A percentile compares a stretch with the other conserved stretches of the same genome.
These are phyloP conservation scores for Glaciozyma antarctica DNA, from an alignment of 768 basidiomycete genomes.

Conservation along the genomic window DNA sequence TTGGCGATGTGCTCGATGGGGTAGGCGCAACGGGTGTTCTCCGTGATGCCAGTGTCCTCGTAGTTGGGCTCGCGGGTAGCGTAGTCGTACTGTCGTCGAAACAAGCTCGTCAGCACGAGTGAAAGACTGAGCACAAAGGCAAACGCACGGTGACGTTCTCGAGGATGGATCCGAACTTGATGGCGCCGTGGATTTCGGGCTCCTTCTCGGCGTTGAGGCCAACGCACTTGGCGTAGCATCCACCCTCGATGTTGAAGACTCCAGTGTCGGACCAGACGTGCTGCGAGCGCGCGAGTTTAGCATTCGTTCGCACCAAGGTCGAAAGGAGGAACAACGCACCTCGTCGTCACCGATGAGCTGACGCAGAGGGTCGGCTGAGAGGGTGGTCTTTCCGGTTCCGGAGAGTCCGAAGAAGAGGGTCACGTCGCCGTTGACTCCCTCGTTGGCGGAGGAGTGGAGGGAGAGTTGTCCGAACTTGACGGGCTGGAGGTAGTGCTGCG, in stretches of 20 bases:
- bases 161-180: conserved; percentile 89
- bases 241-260: conserved; percentile 99
- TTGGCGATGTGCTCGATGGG: conserved; percentile 96
- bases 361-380: conserved; percentile 90
- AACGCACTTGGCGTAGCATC: conserved; percentile 97
- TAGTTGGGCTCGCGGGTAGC: conserved; percentile 75
- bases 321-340: no score
- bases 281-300: conserved; percentile 12
- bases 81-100: conserved; percentile 56
- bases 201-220: conserved; percentile 96
- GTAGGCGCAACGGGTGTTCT: conserved; percentile 99
- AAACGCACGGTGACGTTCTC: conserved; percentile 72
- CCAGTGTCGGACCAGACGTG: conserved; percentile 99
- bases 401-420: conserved; percentile 98
- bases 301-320: no score
- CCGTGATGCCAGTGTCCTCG: conserved; percentile 91
- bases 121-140: not conserved
- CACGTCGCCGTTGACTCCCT: conserved; percentile 80
- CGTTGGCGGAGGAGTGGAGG: conserved; percentile 95
- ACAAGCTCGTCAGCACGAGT: not conserved
- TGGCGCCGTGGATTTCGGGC: conserved; percentile 92
- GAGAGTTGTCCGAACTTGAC: conserved; percentile 97
- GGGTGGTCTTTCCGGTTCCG: conserved; percentile 96
- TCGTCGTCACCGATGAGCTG: conserved; percentile 96
- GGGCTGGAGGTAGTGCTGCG: conserved; percentile 88